Evolutionary conservation across 495 filamentous ascomycete species (phyloP), one percentile per base, ranked within the genome.

Genomic region (Bacidia rubella): DNA sequence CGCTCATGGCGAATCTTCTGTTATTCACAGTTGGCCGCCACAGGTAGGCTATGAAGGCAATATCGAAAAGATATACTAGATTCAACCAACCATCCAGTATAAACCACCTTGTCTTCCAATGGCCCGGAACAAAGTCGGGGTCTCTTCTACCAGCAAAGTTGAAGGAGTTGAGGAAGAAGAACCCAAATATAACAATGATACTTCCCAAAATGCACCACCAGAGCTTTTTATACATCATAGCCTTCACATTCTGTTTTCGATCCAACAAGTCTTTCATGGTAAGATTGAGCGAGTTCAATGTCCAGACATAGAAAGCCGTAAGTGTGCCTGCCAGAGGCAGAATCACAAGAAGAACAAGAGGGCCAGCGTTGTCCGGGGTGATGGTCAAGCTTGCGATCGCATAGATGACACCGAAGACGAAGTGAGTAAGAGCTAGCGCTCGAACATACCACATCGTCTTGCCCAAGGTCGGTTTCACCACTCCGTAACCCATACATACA

Each of bases 281-380:
- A 45, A 79, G 69, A 64, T 90, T 95, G 52, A 99, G 74, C 5
- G 89, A 90, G 71, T 94, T 97, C 61, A 99, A 76, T 15, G 92
- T 99, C 92, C 93, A 99, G 55, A 99, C 83, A 66, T 99, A 99
- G 69, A 99, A 99, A 12, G 86, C 89, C 3, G 92, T 99, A 57
- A 97, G 66, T 2, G 92, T 96, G 54, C 77, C 92, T 10, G 92
- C 87, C 26, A 99, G 75, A 0, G 92, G 92, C 9, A 99, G 76
- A 50, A 97, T 88, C 62, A 97, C 90, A 35, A 99, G 79, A 19
- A 99, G 80, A n/a, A 99, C 83, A 24, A 95, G 77, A 10, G 89
- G 88, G 2, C 92, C 90, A 64, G 69, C 62, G 46, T 69, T 71
- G 49, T 76, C 70, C 0, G 92, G 92, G 0, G 86, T 89, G 49